Percentiles rank a stretch among this genome's conserved stretches.
Evolutionary conservation across 164 flowering plant genomes (phyloP).

Genomic region (Aristolochia fimbriata): DNA sequence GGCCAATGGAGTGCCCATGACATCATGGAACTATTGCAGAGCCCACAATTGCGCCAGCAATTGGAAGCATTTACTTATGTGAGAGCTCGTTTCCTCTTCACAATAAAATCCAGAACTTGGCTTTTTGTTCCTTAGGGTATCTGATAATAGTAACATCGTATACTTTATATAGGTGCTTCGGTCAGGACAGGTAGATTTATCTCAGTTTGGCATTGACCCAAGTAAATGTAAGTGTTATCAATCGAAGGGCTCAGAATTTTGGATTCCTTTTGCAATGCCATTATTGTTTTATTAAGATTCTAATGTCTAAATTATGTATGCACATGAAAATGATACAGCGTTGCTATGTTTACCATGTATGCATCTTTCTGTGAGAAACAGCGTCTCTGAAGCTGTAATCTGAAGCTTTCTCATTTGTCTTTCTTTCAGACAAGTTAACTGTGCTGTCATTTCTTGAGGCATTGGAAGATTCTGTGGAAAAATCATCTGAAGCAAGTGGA

Average conservation of each 20-base stretch:
- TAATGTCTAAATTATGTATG: no score
- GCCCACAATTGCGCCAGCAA: constrained; percentile 96
- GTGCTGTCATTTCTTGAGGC: constrained; percentile 93
- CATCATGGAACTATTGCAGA: constrained; percentile 74
- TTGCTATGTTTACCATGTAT: no score
- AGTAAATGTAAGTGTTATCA: constrained; percentile 68
- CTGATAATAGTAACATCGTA: not conserved
- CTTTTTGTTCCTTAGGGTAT: no score
- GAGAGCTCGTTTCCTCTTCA: constrained; percentile 12
- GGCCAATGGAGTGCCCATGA: constrained; percentile 69
- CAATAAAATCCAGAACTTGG: no score
- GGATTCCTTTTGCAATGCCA: not conserved
- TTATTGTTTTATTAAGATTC: no score
- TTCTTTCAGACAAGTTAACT: constrained; percentile 60
- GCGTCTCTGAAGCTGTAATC: not conserved
- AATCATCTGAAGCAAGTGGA: constrained; percentile 25
- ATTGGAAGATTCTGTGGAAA: constrained; percentile 77
- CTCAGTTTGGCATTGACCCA: constrained; percentile 96
- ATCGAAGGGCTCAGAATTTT: not conserved
- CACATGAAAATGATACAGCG: no score
- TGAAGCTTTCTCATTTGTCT: not conserved
- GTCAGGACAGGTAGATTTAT: constrained; percentile 88
- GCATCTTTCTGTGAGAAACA: no score
- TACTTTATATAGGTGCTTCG: constrained; percentile 56
- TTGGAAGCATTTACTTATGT: constrained; percentile 93